Evolutionary conservation across 306 rosid species (phyloP).

Genomic region (Rosa lucieae): DNA sequence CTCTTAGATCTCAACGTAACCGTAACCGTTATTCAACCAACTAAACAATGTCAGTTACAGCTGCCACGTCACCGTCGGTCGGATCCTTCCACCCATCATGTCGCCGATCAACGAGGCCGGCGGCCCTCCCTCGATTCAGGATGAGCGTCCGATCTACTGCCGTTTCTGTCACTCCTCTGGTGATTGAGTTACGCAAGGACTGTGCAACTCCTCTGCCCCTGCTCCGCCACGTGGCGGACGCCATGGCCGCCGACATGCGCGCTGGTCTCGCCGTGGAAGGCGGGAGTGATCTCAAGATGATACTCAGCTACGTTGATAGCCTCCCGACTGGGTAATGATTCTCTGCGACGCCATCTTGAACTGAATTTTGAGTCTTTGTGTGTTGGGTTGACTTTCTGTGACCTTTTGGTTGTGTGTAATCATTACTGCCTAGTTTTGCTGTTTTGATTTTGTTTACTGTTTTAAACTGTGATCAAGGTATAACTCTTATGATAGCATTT

Average conservation of each 20-base stretch:
- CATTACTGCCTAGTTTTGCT: not conserved
- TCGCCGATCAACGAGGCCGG: slow-evolving; percentile 39
- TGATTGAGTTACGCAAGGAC: slow-evolving; percentile 55
- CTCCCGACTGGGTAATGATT: slow-evolving; percentile 80
- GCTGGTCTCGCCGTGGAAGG: slow-evolving; percentile 66
- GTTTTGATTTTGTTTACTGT: not conserved
- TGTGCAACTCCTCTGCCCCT: slow-evolving; percentile 75
- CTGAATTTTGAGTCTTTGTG: not conserved
- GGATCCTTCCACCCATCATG: slow-evolving; percentile 41
- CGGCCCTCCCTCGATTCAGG: slow-evolving; percentile 32
- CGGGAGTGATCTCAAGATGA: slow-evolving; percentile 76
- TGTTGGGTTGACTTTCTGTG: not conserved
- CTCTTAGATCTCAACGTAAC: not conserved
- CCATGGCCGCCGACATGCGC: slow-evolving; percentile 68
- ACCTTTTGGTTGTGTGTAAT: no score
- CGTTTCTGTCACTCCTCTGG: slow-evolving; percentile 42
- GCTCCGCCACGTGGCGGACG: slow-evolving; percentile 63
- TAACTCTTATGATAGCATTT: not conserved
- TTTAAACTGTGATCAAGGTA: not conserved
- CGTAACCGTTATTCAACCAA: not conserved
- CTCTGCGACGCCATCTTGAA: not conserved
- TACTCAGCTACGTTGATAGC: slow-evolving; percentile 66
- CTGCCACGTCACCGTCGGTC: slow-evolving; percentile 34
- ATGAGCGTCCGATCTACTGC: slow-evolving; percentile 63
- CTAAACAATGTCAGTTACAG: slow-evolving; percentile 42